Evolutionary conservation across 805 yeast species (phyloP).

Genomic region (Vanderwaltozyma polyspora): DNA sequence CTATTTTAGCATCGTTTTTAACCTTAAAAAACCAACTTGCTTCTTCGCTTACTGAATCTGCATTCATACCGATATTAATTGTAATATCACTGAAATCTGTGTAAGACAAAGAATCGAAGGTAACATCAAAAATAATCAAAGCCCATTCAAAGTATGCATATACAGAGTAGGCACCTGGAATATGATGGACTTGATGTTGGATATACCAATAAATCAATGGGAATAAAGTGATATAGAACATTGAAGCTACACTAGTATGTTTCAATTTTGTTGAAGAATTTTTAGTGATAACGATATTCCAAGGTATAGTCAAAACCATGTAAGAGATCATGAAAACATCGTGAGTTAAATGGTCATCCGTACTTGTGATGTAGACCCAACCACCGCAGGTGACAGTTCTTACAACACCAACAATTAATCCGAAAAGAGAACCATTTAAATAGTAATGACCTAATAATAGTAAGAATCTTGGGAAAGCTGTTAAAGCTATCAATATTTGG

Average conservation of each 20-base stretch:
- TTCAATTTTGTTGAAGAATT: slow-evolving; percentile 33
- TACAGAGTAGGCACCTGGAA: slow-evolving; percentile 90
- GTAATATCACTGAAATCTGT: slow-evolving; percentile 58
- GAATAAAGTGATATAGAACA: slow-evolving; percentile 54
- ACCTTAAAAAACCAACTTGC: slow-evolving; percentile 13
- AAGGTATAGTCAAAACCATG: slow-evolving; percentile 80
- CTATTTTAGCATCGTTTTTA: background rate
- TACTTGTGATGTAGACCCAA: slow-evolving; percentile 94
- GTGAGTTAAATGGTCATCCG: slow-evolving; percentile 94
- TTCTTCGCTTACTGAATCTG: slow-evolving; percentile 10
- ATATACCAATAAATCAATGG: slow-evolving; percentile 85
- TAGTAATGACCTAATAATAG: slow-evolving; percentile 37
- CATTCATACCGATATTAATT: slow-evolving; percentile 24
- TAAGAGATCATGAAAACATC: slow-evolving; percentile 92
- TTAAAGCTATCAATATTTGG: slow-evolving; percentile 82
- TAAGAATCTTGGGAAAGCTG: slow-evolving; percentile 85
- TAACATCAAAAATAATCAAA: slow-evolving; percentile 69
- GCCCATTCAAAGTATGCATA: slow-evolving; percentile 96
- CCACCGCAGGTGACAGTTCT: slow-evolving; percentile 96
- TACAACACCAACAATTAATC: slow-evolving; percentile 48
- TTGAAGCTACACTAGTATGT: slow-evolving; percentile 30
- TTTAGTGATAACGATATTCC: slow-evolving; percentile 58
- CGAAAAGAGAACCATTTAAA: slow-evolving; percentile 20
- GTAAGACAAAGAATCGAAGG: slow-evolving; percentile 72
- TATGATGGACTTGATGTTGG: slow-evolving; percentile 79